Evolutionary conservation across 192 early-diverging fungal genomes (phyloP).

Genomic region (Umbelopsis ramanniana): DNA sequence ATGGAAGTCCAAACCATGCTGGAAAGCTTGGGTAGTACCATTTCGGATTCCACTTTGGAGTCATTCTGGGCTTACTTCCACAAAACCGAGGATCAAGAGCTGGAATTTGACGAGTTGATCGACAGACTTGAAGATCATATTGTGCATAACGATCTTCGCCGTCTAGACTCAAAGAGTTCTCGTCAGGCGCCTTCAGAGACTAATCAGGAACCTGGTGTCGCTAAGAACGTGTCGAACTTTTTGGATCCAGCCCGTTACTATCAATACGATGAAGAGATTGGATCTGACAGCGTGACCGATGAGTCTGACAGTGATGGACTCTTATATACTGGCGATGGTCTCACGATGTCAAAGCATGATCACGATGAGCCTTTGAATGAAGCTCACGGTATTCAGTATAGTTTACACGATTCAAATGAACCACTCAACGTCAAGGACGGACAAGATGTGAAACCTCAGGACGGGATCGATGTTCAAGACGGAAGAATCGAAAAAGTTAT

Average conservation of each 20-base stretch:
- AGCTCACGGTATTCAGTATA: neutral
- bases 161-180: neutral
- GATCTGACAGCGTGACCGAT: neutral
- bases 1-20: constrained; percentile 66
- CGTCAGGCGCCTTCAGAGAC: neutral
- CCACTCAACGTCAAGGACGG: neutral
- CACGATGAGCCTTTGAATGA: constrained; percentile 23
- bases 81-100: constrained; percentile 50
- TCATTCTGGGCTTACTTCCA: constrained; percentile 48
- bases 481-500: constrained; percentile 55
- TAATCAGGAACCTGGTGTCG: neutral
- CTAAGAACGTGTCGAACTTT: constrained; percentile 6
- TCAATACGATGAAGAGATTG: neutral
- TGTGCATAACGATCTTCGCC: neutral
- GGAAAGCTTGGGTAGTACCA: constrained; percentile 62
- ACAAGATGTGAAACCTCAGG: neutral
- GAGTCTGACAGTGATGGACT: neutral
- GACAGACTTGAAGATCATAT: constrained; percentile 53
- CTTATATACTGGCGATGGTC: neutral
- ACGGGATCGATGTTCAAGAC: constrained; percentile 24
- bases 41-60: constrained; percentile 63
- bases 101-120: constrained; percentile 63
- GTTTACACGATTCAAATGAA: constrained; percentile 1
- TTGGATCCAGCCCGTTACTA: neutral
- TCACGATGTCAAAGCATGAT: neutral